Evolutionary conservation across 495 filamentous ascomycete species (phyloP).

Genomic region (Evansstolkia leycettana): DNA sequence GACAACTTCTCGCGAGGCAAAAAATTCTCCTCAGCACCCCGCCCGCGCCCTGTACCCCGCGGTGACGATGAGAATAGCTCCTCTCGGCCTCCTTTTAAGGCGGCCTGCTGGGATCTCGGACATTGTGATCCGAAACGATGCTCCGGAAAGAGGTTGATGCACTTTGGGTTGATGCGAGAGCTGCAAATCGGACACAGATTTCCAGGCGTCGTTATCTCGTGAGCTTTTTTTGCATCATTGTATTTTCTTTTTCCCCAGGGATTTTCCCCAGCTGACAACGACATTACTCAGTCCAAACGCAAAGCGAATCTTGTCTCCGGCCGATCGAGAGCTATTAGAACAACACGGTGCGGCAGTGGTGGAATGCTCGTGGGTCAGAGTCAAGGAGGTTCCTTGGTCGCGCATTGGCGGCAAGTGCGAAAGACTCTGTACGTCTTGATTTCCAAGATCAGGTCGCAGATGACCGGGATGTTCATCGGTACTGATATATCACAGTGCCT

Average conservation of each 20-base stretch:
- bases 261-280: neutral
- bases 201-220: slow-evolving; percentile 81
- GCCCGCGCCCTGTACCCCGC: slow-evolving; percentile 34
- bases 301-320: slow-evolving; percentile 68
- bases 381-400: slow-evolving; percentile 79
- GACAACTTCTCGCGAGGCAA: slow-evolving; percentile 64
- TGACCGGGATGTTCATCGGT: no score
- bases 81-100: slow-evolving; percentile 60
- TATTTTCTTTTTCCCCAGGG: neutral
- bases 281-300: slow-evolving; percentile 58
- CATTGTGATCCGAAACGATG: slow-evolving; percentile 97
- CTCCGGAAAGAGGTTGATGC: slow-evolving; percentile 87
- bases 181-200: slow-evolving; percentile 84
- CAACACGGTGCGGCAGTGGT: slow-evolving; percentile 90
- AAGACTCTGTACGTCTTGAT: slow-evolving; percentile 44
- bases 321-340: slow-evolving; percentile 69
- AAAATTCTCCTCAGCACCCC: slow-evolving; percentile 33
- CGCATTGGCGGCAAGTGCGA: slow-evolving; percentile 94
- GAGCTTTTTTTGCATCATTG: slow-evolving; percentile 13
- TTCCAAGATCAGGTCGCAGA: no score
- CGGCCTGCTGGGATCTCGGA: slow-evolving; percentile 93
- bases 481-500: slow-evolving; percentile 39
- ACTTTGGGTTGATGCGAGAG: slow-evolving; percentile 85
- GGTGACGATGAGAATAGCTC: slow-evolving; percentile 24
- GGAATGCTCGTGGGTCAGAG: slow-evolving; percentile 91